Base-by-base conservation (phyloP, 2,329 filamentous ascomycete genomes). In the Dactylellina drechsleri region DNA sequence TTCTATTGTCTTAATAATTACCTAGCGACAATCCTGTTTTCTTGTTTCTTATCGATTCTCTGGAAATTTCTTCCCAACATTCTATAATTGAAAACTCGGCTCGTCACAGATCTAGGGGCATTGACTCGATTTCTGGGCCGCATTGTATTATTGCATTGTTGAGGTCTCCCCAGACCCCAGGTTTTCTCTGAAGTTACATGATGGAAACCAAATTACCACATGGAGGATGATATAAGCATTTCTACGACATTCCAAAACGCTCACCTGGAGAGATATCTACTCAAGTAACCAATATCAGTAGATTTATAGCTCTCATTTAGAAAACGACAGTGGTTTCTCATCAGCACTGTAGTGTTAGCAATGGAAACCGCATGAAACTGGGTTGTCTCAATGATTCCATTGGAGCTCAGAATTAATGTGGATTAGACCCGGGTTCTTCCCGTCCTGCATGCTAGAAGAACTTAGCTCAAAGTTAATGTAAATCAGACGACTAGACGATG, bases 301-400 rank as follows among this genome's bases (percentile, higher is more conserved):
- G 31, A 41, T 10, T 10, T 40, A 41, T 26, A n/a, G 15, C 40
- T 45, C 16, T 15, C 8, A 1, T 45, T 41, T 50, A 53, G 23
- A 50, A 62, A 62, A 40, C 58, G 66, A 62, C 66, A 49, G 66
- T n/a, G 66, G 43, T 62, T 62, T 70, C 49, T 31, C 20, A 31
- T 8, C 12, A 8, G 50, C 8, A n/a, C 13, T 16, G 13, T 40
- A 31, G 28, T 43, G 26, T 43, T 59, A 47, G 8, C 40, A 26
- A 56, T 23, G 10, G 18, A 18, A 23, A 52, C 47, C 16, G 16
- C 50, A 28, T 49, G 41, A 62, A 70, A 40, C 66, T 20, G 7
- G 31, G 31, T 54, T 52, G 66, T 62, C 66, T 70, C 23, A 50
- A 47, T 7, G 10, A 15, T 70, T 31, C 40, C 54, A 43, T 45